Evolutionary conservation across 2,329 filamentous ascomycete species (phyloP).

Genomic region (Diaporthe ampelina): DNA sequence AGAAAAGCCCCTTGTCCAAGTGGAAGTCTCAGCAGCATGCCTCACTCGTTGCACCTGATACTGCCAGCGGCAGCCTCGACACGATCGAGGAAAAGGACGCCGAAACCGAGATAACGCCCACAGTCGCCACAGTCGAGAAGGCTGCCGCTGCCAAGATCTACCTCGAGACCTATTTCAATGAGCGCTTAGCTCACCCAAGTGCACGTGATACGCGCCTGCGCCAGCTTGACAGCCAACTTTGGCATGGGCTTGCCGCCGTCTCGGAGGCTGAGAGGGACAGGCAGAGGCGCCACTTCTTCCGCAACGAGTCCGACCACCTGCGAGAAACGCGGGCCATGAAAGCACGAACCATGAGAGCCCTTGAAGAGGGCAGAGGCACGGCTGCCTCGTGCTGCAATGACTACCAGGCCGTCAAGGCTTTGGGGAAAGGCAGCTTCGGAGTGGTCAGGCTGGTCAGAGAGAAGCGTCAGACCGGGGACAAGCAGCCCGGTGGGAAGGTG

Average conservation of each 20-base stretch:
- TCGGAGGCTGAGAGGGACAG: conserved; percentile 67
- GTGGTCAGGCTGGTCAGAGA: conserved; percentile 89
- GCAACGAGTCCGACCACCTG: conserved; percentile 80
- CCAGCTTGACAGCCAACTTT: conserved; percentile 75
- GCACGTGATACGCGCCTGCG: conserved; percentile 73
- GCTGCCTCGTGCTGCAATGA: conserved; percentile 55
- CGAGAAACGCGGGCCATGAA: conserved; percentile 81
- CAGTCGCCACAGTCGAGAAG: conserved; percentile 77
- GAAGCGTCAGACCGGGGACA: conserved; percentile 53
- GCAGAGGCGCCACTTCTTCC: conserved; percentile 71
- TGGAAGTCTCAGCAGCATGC: conserved; percentile 45
- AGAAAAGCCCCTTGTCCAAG: conserved; percentile 46
- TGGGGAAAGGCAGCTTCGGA: conserved; percentile 96
- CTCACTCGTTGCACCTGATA: conserved; percentile 39
- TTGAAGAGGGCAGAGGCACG: conserved; percentile 28
- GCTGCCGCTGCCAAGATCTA: conserved; percentile 86
- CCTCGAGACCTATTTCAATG: conserved; percentile 86
- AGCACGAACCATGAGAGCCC: conserved; percentile 61
- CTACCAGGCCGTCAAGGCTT: conserved; percentile 85
- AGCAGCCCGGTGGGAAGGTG: conserved; percentile 67
- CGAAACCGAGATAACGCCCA: conserved; percentile 48
- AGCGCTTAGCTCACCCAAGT: conserved; percentile 70
- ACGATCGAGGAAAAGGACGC: conserved; percentile 53
- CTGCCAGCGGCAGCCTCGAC: conserved; percentile 48
- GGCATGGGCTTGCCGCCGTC: conserved; percentile 62